Evolutionary conservation across 73 alveolate species (phyloP).

Genomic region (Durusdinium trenchii): DNA sequence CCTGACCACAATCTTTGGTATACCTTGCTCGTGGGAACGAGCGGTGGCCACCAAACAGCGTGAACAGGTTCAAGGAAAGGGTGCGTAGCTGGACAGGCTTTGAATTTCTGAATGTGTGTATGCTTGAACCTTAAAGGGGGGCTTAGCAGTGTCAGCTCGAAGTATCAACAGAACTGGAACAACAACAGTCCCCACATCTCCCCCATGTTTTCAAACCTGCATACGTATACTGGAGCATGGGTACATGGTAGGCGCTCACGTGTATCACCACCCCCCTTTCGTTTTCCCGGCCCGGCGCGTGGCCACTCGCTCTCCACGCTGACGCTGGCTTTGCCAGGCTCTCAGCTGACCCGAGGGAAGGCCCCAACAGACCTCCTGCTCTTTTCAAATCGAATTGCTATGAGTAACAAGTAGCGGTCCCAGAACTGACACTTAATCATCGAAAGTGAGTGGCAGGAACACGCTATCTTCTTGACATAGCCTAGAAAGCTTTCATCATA

Average conservation of each 20-base stretch:
- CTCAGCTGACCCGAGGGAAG: neutral
- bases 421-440: neutral
- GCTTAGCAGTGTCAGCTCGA: no score
- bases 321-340: neutral
- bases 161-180: no score
- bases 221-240: neutral
- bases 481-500: conserved; percentile 20
- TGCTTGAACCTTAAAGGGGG: no score
- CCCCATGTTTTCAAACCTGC: neutral
- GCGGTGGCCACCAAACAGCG: no score
- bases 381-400: neutral
- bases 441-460: neutral
- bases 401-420: neutral
- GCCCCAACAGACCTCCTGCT: neutral
- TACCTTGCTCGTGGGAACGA: no score
- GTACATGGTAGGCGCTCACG: neutral
- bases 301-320: neutral
- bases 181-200: neutral
- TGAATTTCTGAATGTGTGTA: no score
- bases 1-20: no score
- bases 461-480: neutral
- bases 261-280: neutral
- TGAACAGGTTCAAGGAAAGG: no score
- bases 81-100: no score
- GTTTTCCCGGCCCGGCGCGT: neutral